Evolutionary conservation across 2,329 filamentous ascomycete genomes (phyloP).

Genomic region (Neurospora sp.): DNA sequence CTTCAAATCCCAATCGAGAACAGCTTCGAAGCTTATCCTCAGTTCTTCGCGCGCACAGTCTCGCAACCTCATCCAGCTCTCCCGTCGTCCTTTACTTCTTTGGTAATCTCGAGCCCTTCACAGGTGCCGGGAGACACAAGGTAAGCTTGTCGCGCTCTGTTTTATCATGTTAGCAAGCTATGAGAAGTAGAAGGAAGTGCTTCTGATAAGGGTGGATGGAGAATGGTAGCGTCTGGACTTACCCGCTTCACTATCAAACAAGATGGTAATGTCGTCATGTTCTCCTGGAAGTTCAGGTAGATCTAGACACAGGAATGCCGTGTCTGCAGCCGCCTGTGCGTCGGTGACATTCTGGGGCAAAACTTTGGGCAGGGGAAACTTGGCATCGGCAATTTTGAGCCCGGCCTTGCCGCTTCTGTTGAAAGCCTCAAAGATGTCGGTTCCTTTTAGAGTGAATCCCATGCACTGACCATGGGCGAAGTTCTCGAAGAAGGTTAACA

Average conservation of each 20-base stretch:
- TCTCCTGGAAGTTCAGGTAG: slow-evolving; percentile 82
- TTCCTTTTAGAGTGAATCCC: slow-evolving; percentile 78
- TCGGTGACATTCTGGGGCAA: slow-evolving; percentile 19
- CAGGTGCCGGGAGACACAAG: slow-evolving; percentile 43
- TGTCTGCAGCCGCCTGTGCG: slow-evolving; percentile 43
- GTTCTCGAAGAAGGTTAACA: slow-evolving; percentile 80
- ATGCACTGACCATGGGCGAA: slow-evolving; percentile 81
- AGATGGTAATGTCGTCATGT: slow-evolving; percentile 80
- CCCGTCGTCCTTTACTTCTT: slow-evolving; percentile 11
- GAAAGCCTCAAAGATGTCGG: slow-evolving; percentile 69
- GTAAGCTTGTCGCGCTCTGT: slow-evolving; percentile 45
- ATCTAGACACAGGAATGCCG: slow-evolving; percentile 74
- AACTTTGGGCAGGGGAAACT: slow-evolving; percentile 70
- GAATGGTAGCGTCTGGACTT: slow-evolving; percentile 26
- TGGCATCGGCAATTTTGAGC: slow-evolving; percentile 76
- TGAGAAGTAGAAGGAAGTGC: background rate
- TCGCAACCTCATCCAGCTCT: slow-evolving; percentile 5
- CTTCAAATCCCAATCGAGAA: slow-evolving; percentile 4
- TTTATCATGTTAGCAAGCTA: slow-evolving; percentile 3
- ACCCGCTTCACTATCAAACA: slow-evolving; percentile 74
- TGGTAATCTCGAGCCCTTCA: slow-evolving; percentile 34
- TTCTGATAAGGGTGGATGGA: background rate
- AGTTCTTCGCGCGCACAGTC: background rate
- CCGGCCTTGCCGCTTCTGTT: slow-evolving; percentile 55
- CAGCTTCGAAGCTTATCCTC: background rate